Conservation (phyloP, 192 early-diverging fungal species). For the Gryganskiella cystojenkinii region DNA sequence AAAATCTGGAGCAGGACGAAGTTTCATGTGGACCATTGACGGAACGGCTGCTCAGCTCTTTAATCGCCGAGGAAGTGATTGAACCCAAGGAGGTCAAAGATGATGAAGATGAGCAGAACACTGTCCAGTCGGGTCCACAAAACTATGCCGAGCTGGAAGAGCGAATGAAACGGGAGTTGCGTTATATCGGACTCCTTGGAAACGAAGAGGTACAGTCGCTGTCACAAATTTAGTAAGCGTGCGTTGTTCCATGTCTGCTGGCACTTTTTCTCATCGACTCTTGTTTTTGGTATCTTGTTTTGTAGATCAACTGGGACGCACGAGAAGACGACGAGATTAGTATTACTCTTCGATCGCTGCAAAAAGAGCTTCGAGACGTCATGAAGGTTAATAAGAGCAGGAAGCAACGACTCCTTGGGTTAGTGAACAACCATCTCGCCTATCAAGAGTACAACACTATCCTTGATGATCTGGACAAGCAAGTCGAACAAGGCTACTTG, state of each 20-base stretch:
- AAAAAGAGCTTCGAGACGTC: conserved; percentile 79
- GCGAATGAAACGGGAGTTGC: conserved; percentile 82
- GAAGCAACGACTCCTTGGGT: conserved; percentile 71
- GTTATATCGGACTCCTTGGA: conserved; percentile 83
- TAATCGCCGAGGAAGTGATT: conserved; percentile 75
- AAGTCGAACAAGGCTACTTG: conserved; percentile 88
- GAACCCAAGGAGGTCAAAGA: conserved; percentile 46
- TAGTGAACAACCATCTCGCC: conserved; percentile 78
- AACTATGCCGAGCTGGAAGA: conserved; percentile 83
- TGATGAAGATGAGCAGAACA: conserved; percentile 33
- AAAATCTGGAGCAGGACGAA: conserved; percentile 67
- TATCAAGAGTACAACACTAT: conserved; percentile 91
- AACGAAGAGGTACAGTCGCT: conserved; percentile 73
- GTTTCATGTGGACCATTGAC: conserved; percentile 78
- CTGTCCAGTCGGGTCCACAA: conserved; percentile 9
- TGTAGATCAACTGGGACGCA: conserved; percentile 72
- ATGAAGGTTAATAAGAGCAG: conserved; percentile 72
- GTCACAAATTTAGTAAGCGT: background rate
- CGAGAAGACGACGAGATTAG: conserved; percentile 82
- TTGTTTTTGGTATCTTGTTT: background rate
- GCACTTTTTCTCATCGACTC: background rate
- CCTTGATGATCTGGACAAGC: conserved; percentile 88
- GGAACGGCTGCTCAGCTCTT: conserved; percentile 77
- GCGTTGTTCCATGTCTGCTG: background rate
- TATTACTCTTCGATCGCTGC: conserved; percentile 72